Evolutionary conservation across 2,329 filamentous ascomycete genomes (phyloP).

Genomic region (Raffaelea ambrosiae): DNA sequence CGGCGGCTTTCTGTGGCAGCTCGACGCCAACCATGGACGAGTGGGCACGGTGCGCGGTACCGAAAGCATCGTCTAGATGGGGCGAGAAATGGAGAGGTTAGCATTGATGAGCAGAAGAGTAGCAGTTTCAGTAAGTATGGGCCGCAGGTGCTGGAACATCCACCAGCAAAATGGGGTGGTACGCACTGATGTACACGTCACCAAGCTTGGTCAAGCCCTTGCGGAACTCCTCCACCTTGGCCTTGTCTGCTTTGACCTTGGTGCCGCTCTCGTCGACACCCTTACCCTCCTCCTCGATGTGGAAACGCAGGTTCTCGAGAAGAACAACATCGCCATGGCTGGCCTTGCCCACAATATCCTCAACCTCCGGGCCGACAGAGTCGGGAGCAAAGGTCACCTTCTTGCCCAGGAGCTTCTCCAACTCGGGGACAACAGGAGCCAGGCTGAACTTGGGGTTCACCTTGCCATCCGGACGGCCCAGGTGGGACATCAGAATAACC

Average conservation of each 20-base stretch:
- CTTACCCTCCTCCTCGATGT: conserved; percentile 96
- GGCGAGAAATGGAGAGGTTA: too few species aligned
- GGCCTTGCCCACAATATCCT: conserved; percentile 80
- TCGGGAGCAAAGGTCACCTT: conserved; percentile 83
- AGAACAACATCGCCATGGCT: conserved; percentile 76
- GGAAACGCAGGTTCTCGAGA: conserved; percentile 97
- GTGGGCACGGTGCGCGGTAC: conserved; percentile 95
- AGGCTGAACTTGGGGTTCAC: conserved; percentile 89
- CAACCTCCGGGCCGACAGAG: conserved; percentile 81
- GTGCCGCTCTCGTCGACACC: conserved; percentile 89
- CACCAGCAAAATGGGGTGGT: too few species aligned
- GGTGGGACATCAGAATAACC: conserved; percentile 96
- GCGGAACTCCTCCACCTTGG: conserved; percentile 84
- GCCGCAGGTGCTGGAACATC: too few species aligned
- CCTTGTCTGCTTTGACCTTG: conserved; percentile 97
- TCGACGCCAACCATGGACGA: conserved; percentile 98
- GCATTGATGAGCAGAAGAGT: neutral
- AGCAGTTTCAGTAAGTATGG: neutral
- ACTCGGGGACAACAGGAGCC: conserved; percentile 81
- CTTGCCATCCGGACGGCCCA: conserved; percentile 89
- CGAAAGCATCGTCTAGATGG: conserved; percentile 88
- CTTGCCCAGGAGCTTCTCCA: conserved; percentile 82
- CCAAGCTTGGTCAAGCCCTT: conserved; percentile 90
- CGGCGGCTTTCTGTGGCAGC: conserved; percentile 91
- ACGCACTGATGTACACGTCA: conserved; percentile 91